Evolutionary conservation across 2,329 filamentous ascomycete species (phyloP), one percentile per base, ranked within the genome.

Genomic region (Venturia nashicola): DNA sequence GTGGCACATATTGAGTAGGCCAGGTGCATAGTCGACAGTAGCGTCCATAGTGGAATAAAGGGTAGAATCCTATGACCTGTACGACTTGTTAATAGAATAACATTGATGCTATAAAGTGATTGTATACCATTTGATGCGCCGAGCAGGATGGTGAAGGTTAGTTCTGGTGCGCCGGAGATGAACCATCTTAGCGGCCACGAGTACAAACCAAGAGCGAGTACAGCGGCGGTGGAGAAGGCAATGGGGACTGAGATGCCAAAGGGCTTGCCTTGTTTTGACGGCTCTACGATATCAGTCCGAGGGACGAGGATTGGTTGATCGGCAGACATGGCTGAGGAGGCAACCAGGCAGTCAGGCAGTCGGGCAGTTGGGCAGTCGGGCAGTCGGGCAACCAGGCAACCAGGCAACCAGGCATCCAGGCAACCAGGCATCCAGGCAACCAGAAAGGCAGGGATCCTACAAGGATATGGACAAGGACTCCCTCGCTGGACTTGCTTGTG

Each of bases 1-100:
- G 79, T 82, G 14, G 79, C 74, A 57, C 73, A 76, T 12, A 82
- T 71, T 2, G 75, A 74, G 67, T 82, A 82, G 0, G 72, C 66
- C 2, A 81, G 69, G 66, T 82, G 80, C 34, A 82, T 66, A 0
- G 76, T 76, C 1, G 76, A 70, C 61, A 82, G 71, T 1, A 81
- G 67, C 0, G 77, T 74, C 79, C 79, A 82, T 2, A 82, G 67
- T 1, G 78, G 78, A 36, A 79, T 69, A 32, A 71, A 72, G 1
- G 77, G 74, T 12, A 82, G 66, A 20, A 82, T 72, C 16, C 79
- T 74, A 36, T 36, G 27, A 27, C 51, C 51, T 48, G 20, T 48
- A 20, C 16, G 11, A 20, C 8, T 48, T 48, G 44, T 48, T 23
- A 48, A 18, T 6, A 48, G 44, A 6, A 23, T 11, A 8, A 3